Base-by-base conservation (phyloP, 345 rosid species). In the Eucalyptus victrix region DNA sequence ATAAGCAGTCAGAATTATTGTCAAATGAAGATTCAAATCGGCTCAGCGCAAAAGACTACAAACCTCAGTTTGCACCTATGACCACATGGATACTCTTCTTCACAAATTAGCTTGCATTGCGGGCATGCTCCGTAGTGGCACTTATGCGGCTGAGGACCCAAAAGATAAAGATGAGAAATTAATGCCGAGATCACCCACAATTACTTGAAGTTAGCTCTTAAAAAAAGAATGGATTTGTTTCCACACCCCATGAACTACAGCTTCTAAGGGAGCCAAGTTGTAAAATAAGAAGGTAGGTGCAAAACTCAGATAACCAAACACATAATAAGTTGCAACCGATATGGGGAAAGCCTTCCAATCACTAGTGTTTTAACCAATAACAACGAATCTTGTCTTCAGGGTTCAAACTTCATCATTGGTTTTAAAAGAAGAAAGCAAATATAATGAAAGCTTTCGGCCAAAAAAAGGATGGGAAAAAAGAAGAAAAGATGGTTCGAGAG, bases 121-220 rank as follows among this genome's bases (percentile, higher is more conserved):
- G 99, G 99, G 89, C 99, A 97, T 90, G 97, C 95, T 90, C 99
- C 99, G 91, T 97, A 96, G 91, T 97, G 99, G 90, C 99, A 97
- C 93, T 93, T 95, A 91, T 97, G 99, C 21, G 95, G 94, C 98
- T 97, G 69, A 50, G 94, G 93, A 93, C 67, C 86, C 88, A 90
- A 88, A 87, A 76, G 65, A 92, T 50, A 88, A 87, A 76, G 65
- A 92, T 50, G 90, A 40, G 67, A 37, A 12, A 86, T 51, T 51
- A 53, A 40, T 76, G 85, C 85, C 28, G 16, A 76, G 85, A 76
- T 76, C 47, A 76, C 30, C 83, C 83, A 21, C 47, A 76, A 76
- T 12, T 72, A 72, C 81, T 72, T 72, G 45, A 34, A 72, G 15
- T 76, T 21, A 21, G 85, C 9, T 12, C 9, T 76, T 76, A 76